phyloP scores from a whole-genome alignment of 257 asterid genomes.

The Oldenlandia corymbosa region DNA sequence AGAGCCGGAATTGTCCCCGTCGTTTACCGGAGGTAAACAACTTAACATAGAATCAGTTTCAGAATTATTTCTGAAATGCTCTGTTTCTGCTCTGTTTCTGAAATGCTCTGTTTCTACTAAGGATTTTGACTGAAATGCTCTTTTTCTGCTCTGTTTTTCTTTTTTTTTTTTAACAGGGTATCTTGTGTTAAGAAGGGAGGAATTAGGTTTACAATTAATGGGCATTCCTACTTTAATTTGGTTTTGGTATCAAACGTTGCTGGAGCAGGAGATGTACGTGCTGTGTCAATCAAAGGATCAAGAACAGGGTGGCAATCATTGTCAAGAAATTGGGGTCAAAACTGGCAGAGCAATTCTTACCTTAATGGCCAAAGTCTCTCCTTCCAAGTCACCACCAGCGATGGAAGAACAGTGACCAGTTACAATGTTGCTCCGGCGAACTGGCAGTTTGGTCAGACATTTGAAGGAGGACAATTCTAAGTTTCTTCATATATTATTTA shows the following conservation, averaged over 20 bases:
- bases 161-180: slow-evolving; percentile 38
- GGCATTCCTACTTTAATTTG: slow-evolving; percentile 84
- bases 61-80: no score
- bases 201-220: slow-evolving; percentile 75
- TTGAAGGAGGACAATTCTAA: slow-evolving; percentile 64
- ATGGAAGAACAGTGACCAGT: slow-evolving; percentile 62
- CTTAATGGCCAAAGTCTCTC: slow-evolving; percentile 72
- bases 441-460: slow-evolving; percentile 88
- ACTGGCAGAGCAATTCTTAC: slow-evolving; percentile 84
- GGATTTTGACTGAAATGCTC: neutral
- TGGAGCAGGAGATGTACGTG: slow-evolving; percentile 83
- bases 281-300: slow-evolving; percentile 73
- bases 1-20: slow-evolving; percentile 83
- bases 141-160: no score
- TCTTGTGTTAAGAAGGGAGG: slow-evolving; percentile 80
- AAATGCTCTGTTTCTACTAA: no score
- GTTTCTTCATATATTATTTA: neutral
- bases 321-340: slow-evolving; percentile 97
- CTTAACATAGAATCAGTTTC: slow-evolving; percentile 5
- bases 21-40: slow-evolving; percentile 68
- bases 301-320: slow-evolving; percentile 76
- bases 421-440: slow-evolving; percentile 47
- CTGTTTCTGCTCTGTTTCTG: no score
- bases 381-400: slow-evolving; percentile 75
- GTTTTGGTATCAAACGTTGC: slow-evolving; percentile 81